phyloP scores from a whole-genome alignment of 1,284 basidiomycete species.

The Golubevia pallescens region DNA sequence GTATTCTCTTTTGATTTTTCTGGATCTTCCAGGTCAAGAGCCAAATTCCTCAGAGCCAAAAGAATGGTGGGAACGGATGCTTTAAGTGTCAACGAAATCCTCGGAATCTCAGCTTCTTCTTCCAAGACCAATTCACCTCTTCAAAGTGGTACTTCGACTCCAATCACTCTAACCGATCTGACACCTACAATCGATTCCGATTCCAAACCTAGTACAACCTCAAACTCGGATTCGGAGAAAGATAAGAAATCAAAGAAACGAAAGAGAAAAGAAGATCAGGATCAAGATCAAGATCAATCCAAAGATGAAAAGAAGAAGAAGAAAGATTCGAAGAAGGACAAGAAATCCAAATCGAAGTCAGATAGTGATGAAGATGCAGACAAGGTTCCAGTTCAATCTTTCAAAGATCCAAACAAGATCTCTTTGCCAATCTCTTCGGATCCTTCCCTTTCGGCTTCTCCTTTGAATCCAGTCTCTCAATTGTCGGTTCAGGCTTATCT shows the following conservation, averaged over 20 bases:
- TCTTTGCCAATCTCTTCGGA: background rate
- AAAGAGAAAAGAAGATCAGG: slow-evolving; percentile 5
- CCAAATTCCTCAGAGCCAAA: slow-evolving; percentile 58
- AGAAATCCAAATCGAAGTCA: background rate
- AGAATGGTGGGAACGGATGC: slow-evolving; percentile 39
- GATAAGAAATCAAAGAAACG: slow-evolving; percentile 1
- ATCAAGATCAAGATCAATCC: too few species aligned
- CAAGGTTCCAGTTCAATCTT: background rate
- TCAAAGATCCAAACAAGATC: background rate
- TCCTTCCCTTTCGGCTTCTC: slow-evolving; percentile 11
- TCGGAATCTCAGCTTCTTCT: slow-evolving; percentile 38
- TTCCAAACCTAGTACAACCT: slow-evolving; percentile 28
- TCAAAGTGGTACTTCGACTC: slow-evolving; percentile 16
- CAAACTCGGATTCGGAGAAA: slow-evolving; percentile 18
- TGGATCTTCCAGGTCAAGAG: slow-evolving; percentile 21
- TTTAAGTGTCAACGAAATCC: slow-evolving; percentile 53
- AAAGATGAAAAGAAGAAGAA: background rate
- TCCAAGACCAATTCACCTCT: slow-evolving; percentile 19
- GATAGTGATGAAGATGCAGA: slow-evolving; percentile 8
- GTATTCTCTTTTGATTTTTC: background rate
- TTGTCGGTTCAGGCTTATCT: slow-evolving; percentile 43
- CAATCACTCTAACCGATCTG: slow-evolving; percentile 7
- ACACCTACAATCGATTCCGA: too few species aligned
- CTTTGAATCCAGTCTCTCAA: slow-evolving; percentile 11
- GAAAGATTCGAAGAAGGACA: slow-evolving; percentile 11